Base-by-base conservation (phyloP, 441 rosid species). In the Euphorbia celastroides region DNA sequence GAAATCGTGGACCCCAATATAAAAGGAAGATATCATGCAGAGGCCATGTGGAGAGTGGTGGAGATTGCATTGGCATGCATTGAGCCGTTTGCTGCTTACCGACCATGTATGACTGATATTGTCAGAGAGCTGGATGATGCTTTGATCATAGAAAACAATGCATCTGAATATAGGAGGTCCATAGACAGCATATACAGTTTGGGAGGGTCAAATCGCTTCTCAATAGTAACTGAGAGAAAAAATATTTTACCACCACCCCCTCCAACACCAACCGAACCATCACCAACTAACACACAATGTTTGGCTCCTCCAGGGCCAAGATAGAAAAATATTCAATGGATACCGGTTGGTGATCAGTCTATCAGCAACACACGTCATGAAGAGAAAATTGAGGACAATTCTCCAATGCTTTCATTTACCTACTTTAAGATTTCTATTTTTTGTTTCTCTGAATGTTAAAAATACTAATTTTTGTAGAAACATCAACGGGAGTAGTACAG, bases 11-110 rank as follows among this genome's bases (percentile, higher is more conserved):
- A 88, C 68, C 92, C 87, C 14, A 80, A 64, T 79, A 75, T 81
- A 62, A 88, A 84, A 67, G 95, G 87, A 46, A 81, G 78, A 66
- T 86, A 86, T 79, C 92, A 88, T 52, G 86, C 83, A 22, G 92
- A 86, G 81, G 95, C 92, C 28, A 81, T 88, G 86, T 88, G 95
- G 92, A 83, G 88, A 71, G 91, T 84, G 69, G 92, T 86, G 32
- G 90, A 86, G 81, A 90, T 81, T 66, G 92, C 92, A 16, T 59
- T 83, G 76, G 80, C 87, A 65, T 88, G 95, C 72, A 88, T 77
- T 3, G 92, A 86, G 71, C 83, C 86, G 50, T 79, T 77, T 79
- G 83, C 96, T 2, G 88, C 84, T 54, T 77, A 83, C 65, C 67
- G 90, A 44, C 96, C 88, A 11, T 74, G 70, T 82, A 86, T 83